Base-by-base conservation (phyloP, 257 asterid species). In the Osmanthus fragrans region DNA sequence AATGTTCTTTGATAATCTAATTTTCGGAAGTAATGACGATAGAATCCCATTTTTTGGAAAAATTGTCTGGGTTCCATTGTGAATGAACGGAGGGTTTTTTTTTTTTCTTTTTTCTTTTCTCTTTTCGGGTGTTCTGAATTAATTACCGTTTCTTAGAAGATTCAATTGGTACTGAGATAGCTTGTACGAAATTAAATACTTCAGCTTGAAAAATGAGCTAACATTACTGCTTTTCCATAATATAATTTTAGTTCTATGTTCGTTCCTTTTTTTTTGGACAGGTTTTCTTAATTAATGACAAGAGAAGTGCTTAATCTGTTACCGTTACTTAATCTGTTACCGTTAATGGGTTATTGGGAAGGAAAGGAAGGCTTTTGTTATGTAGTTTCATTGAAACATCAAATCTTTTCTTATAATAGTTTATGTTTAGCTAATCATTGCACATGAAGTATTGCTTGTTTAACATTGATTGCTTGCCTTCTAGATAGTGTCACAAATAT, bases 281-380 rank as follows among this genome's bases (percentile, higher is more conserved):
- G n/a, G 19, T 47, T 36, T 30, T 66, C 16, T 18, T 54, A 25
- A 42, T 40, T 27, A 33, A 18, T 36, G 68, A 40, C 73, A 42
- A 70, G 63, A 10, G 13, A 37, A 72, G 51, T 63, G 54, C 16
- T 49, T 34, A 11, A 72, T 56, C 47, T 64, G 54, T n/a, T n/a
- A n/a, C n/a, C n/a, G n/a, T n/a, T n/a, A n/a, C n/a, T n/a, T n/a
- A n/a, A n/a, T n/a, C n/a, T n/a, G n/a, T 58, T 73, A 27, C 65
- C 37, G 3, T 63, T 37, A 25, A 37, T 33, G 75, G 39, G 63
- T 72, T 21, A 76, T 54, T 71, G 73, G 29, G 36, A 76, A 49
- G 71, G 68, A 39, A 80, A 79, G 79, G 72, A 71, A 76, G 60
- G 80, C n/a, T 36, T 78, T 67, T 58, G 77, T 72, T 47, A 37